Conservation (phyloP, 2,329 filamentous ascomycete species). For the Colletotrichum tropicale region DNA sequence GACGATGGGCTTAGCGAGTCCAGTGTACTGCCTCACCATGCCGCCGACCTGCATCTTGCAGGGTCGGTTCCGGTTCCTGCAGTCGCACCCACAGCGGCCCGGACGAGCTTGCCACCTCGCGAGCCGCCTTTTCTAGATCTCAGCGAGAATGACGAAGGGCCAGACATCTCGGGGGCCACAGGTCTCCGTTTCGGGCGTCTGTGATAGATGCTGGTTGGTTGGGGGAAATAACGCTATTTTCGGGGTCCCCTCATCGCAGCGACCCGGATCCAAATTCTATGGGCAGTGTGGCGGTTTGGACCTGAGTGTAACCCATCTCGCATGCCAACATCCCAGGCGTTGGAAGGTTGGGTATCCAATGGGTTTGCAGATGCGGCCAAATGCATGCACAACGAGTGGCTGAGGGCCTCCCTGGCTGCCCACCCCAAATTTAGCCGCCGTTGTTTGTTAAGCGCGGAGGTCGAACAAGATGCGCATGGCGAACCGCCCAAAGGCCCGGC, state of each 20-base stretch:
- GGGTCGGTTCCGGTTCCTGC: slow-evolving; percentile 18
- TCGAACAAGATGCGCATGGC: neutral
- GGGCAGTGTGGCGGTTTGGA: slow-evolving; percentile 10
- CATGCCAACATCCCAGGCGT: neutral
- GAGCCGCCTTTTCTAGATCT: slow-evolving; percentile 11
- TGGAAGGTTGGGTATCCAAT: slow-evolving; percentile 9
- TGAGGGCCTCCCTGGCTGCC: slow-evolving; percentile 4
- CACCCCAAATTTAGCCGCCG: slow-evolving; percentile 10
- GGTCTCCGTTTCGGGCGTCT: slow-evolving; percentile 13
- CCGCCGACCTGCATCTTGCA: slow-evolving; percentile 12
- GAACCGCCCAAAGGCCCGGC: slow-evolving; percentile 2
- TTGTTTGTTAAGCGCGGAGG: slow-evolving; percentile 13
- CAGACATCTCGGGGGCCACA: slow-evolving; percentile 3
- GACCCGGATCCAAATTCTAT: slow-evolving; percentile 7
- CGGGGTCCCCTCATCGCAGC: slow-evolving; percentile 4
- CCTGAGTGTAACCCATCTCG: slow-evolving; percentile 11
- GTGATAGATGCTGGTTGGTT: slow-evolving; percentile 12
- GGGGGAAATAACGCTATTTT: slow-evolving; percentile 11
- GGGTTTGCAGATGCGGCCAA: neutral
- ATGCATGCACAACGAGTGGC: slow-evolving; percentile 15
- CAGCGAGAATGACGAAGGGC: neutral
- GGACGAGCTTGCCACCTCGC: slow-evolving; percentile 10
- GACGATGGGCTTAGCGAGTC: neutral
- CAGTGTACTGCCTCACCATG: slow-evolving; percentile 20
- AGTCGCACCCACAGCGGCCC: slow-evolving; percentile 14